phyloP scores from a whole-genome alignment of 2,329 filamentous ascomycete genomes.

The Capronia epimyces region DNA sequence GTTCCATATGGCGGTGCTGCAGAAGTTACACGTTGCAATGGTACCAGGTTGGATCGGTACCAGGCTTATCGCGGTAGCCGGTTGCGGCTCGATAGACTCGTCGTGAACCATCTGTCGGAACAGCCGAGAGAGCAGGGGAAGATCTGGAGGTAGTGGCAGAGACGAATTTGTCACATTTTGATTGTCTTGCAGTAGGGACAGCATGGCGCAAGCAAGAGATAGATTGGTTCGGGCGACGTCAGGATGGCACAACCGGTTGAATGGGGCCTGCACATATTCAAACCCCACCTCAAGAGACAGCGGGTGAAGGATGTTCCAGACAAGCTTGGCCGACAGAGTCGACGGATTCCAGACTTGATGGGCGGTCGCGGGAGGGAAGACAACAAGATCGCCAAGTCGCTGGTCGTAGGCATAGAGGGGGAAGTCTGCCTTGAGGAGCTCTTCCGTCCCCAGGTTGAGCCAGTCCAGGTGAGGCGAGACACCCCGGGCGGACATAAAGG shows the following conservation, averaged over 20 bases:
- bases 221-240: slow-evolving; percentile 33
- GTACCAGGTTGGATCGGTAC: slow-evolving; percentile 33
- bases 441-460: slow-evolving; percentile 32
- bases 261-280: slow-evolving; percentile 35
- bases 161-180: slow-evolving; percentile 16
- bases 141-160: slow-evolving; percentile 28
- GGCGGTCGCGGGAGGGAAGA: slow-evolving; percentile 36
- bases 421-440: slow-evolving; percentile 34
- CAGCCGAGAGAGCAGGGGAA: slow-evolving; percentile 30
- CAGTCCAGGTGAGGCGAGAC: slow-evolving; percentile 36
- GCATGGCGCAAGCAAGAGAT: slow-evolving; percentile 32
- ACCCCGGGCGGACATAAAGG: slow-evolving; percentile 33
- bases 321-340: slow-evolving; percentile 34
- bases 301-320: slow-evolving; percentile 37
- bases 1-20: slow-evolving; percentile 38
- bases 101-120: slow-evolving; percentile 34
- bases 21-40: slow-evolving; percentile 37
- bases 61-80: slow-evolving; percentile 28
- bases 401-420: slow-evolving; percentile 36
- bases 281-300: slow-evolving; percentile 35
- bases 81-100: slow-evolving; percentile 30
- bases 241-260: slow-evolving; percentile 35
- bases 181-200: slow-evolving; percentile 31
- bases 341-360: slow-evolving; percentile 38
- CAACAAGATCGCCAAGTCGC: slow-evolving; percentile 34